Conservation (phyloP, 192 early-diverging fungal species). For the Coemansia sp. region DNA sequence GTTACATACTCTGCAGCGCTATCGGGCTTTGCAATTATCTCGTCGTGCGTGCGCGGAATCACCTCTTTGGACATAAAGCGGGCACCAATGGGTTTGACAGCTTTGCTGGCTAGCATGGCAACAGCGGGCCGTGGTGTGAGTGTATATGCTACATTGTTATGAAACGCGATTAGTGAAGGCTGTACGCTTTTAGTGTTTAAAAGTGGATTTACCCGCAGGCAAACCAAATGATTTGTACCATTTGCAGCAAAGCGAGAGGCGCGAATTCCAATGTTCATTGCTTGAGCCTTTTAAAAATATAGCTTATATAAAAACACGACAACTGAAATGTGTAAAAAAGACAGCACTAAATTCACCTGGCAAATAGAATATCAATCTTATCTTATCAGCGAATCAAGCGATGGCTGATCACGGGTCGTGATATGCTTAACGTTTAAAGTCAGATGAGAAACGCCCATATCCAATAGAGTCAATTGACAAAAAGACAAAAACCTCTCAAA, state of each 20-base stretch:
- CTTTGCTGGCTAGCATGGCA: not conserved
- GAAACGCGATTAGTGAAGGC: conserved; percentile 3
- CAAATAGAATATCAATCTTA: not conserved
- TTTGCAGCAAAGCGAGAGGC: conserved; percentile 19
- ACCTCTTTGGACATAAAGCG: conserved; percentile 45
- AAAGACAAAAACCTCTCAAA: not conserved
- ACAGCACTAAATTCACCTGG: not conserved
- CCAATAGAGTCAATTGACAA: not conserved
- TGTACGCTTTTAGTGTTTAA: not conserved
- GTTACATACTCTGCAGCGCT: conserved; percentile 72
- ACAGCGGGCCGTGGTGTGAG: not conserved
- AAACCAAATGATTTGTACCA: conserved; percentile 11
- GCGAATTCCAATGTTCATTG: conserved; percentile 30
- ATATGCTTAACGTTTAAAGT: too few relatives aligned
- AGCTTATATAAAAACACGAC: not conserved
- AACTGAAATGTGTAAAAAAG: conserved; percentile 1
- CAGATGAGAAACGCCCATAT: too few relatives aligned
- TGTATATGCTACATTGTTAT: not conserved
- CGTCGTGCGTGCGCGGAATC: conserved; percentile 49
- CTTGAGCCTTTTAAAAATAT: not conserved
- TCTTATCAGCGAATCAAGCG: conserved; percentile 7
- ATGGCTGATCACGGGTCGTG: conserved; percentile 1
- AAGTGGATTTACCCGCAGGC: not conserved
- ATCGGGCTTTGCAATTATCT: conserved; percentile 52
- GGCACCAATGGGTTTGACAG: not conserved